phyloP scores from a whole-genome alignment of 305 asterid genomes.

The Fraxinus sp. region DNA sequence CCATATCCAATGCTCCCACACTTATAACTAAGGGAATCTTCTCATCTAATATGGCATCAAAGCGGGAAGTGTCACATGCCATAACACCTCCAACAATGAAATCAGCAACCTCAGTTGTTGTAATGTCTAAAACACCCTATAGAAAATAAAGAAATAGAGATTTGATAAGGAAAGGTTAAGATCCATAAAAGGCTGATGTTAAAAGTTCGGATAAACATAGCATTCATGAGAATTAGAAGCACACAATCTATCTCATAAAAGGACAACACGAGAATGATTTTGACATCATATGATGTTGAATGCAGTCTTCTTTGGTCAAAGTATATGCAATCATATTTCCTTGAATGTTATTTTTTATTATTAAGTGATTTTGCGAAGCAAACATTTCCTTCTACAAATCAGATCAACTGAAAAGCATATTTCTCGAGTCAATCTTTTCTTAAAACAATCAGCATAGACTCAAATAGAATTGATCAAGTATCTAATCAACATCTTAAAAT shows the following conservation, averaged over 20 bases:
- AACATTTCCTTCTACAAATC: constrained; percentile 7
- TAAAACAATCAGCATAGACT: neutral
- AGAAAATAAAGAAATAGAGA: constrained; percentile 18
- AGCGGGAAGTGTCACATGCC: constrained; percentile 87
- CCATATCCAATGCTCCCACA: constrained; percentile 95
- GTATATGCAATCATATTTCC: neutral
- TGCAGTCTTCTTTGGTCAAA: neutral
- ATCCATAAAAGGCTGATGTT: constrained; percentile 3
- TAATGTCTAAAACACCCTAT: constrained; percentile 90
- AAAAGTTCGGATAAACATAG: neutral
- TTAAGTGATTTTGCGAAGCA: neutral
- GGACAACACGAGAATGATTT: neutral
- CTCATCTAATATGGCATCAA: constrained; percentile 77
- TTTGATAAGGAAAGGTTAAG: neutral
- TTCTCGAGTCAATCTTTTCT: neutral
- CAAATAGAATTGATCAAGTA: neutral
- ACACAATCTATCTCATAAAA: neutral
- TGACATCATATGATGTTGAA: neutral
- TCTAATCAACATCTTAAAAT: neutral
- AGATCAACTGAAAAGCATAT: neutral
- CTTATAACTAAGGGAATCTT: constrained; percentile 86
- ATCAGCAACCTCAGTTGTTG: constrained; percentile 96
- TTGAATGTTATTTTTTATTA: neutral
- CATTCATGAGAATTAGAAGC: neutral
- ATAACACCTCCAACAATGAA: constrained; percentile 86